Conservation (phyloP, 371 early-diverging fungal genomes). For the Mortierella sp. region DNA sequence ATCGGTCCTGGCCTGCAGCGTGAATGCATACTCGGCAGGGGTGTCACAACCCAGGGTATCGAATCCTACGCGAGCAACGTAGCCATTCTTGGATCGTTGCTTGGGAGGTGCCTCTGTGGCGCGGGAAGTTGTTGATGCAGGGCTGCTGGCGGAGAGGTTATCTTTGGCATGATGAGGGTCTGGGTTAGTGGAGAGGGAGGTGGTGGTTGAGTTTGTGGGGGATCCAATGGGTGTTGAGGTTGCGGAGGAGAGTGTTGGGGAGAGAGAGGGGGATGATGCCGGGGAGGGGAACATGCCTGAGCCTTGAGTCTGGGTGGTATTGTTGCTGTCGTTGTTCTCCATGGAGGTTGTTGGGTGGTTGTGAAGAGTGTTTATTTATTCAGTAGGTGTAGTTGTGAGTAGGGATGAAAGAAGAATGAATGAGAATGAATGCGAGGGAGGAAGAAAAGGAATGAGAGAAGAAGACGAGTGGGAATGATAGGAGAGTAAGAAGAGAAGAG, state of each 20-base stretch:
- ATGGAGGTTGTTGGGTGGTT: not conserved
- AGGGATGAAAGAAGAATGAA: not conserved
- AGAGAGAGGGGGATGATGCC: constrained; percentile 2
- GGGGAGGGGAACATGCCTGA: constrained; percentile 6
- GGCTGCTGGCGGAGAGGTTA: not conserved
- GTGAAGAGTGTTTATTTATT: not conserved
- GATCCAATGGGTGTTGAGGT: constrained; percentile 1
- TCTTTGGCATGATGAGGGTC: not conserved
- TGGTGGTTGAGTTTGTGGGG: constrained; percentile 32
- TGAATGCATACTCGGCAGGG: constrained; percentile 66
- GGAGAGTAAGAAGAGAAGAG: not conserved
- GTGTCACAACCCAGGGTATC: constrained; percentile 71
- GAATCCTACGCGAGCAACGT: constrained; percentile 70
- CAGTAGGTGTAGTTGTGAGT: not conserved
- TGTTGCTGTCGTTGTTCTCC: not conserved
- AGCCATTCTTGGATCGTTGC: constrained; percentile 53
- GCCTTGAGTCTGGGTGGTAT: not conserved
- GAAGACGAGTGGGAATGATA: not conserved
- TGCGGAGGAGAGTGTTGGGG: constrained; percentile 4
- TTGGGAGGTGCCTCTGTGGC: constrained; percentile 41
- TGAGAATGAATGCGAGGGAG: not conserved
- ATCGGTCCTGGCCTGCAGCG: constrained; percentile 67
- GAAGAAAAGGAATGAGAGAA: not conserved
- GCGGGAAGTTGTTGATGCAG: not conserved
- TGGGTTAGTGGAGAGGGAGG: constrained; percentile 19